A percentile compares a stretch with the other conserved stretches of the same genome.
phyloP scores from a whole-genome alignment of 345 rosid species.

The Theobroma cacao region DNA sequence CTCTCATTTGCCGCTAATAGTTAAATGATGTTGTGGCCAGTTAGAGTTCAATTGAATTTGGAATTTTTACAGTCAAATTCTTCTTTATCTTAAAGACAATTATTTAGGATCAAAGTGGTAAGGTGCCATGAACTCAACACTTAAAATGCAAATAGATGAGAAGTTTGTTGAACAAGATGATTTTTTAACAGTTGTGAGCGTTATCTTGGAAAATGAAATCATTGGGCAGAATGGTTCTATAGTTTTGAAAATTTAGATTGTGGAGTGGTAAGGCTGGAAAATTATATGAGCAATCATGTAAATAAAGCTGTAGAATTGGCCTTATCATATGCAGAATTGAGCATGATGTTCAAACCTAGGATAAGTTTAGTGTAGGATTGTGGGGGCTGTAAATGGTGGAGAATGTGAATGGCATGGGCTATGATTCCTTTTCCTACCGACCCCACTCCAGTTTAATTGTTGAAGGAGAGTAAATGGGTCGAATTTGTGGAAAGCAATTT shows the following conservation, averaged over 20 bases:
- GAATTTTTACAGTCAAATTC: background rate
- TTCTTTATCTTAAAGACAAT: background rate
- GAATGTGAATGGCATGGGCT: background rate
- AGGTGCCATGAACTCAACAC: background rate
- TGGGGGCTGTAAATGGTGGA: background rate
- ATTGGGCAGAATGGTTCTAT: background rate
- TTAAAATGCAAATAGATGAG: background rate
- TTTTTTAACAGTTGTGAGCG: background rate
- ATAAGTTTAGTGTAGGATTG: background rate
- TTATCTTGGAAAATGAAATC: background rate
- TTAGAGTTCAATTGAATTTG: background rate
- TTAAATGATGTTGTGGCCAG: background rate
- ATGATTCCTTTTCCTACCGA: background rate
- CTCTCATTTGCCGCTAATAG: background rate
- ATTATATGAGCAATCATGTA: background rate
- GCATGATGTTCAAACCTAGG: background rate
- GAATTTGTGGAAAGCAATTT: background rate
- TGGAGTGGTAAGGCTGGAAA: background rate
- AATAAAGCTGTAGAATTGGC: background rate
- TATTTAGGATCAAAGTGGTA: background rate
- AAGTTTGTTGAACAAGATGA: background rate
- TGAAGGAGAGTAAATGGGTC: background rate
- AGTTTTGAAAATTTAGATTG: background rate
- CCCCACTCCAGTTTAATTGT: background rate
- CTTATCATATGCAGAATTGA: background rate